Conservation (phyloP, 2,329 filamentous ascomycete genomes). For the Thelonectria rubi region DNA sequence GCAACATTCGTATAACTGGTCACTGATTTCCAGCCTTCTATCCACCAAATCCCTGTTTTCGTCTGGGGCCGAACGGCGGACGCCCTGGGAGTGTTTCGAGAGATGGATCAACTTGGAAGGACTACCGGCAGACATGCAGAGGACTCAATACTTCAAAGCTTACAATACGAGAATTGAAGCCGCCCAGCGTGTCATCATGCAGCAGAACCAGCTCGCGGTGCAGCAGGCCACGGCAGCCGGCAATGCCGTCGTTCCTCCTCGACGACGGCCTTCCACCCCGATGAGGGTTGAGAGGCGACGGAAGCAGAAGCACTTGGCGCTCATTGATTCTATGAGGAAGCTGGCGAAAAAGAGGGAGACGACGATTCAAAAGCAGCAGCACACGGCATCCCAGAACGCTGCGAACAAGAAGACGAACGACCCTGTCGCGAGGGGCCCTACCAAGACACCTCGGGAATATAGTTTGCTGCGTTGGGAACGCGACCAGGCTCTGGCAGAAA, state of each 20-base stretch:
- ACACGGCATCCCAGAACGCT: constrained; percentile 79
- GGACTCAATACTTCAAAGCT: constrained; percentile 91
- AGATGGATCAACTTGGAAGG: constrained; percentile 94
- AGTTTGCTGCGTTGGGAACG: constrained; percentile 88
- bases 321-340: constrained; percentile 96
- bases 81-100: constrained; percentile 98
- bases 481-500: constrained; percentile 73
- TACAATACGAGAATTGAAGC: constrained; percentile 69
- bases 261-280: constrained; percentile 78
- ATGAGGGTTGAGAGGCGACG: constrained; percentile 86
- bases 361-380: constrained; percentile 84
- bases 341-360: constrained; percentile 93
- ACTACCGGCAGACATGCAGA: constrained; percentile 89
- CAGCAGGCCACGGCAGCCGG: constrained; percentile 59
- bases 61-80: constrained; percentile 89
- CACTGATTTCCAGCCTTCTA: constrained; percentile 85
- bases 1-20: constrained; percentile 98
- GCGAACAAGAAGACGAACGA: constrained; percentile 86
- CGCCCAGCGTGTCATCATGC: constrained; percentile 63
- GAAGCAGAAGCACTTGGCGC: constrained; percentile 84
- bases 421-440: constrained; percentile 58
- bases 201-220: constrained; percentile 60
- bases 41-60: constrained; percentile 77
- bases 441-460: constrained; percentile 88
- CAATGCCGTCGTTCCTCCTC: constrained; percentile 52